Base-by-base conservation (phyloP, 306 rosid genomes). In the Phaseolus lunatus region DNA sequence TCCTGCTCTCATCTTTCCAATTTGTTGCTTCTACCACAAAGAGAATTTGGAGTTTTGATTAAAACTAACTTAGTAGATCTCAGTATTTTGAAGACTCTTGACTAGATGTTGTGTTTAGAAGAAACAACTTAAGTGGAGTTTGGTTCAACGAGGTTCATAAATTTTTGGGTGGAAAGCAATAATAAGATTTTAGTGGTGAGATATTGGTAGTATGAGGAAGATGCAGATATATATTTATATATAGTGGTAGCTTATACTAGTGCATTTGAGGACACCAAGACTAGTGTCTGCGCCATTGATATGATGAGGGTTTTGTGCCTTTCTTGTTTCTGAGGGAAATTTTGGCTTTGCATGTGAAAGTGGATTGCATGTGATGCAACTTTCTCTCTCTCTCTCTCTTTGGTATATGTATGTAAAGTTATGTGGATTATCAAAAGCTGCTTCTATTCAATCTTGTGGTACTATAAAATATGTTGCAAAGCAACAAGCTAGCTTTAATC, bases 321-420 rank as follows among this genome's bases (percentile, higher is more conserved):
- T 90, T 88, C 96, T 90, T 90, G 92, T 81, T 66, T 69, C 82
- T 83, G 92, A 90, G 92, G 96, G 88, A 86, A 88, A 86, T 84
- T 83, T 86, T 90, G 88, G 88, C 84, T 82, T 90, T 87, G 84
- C 56, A 61, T 73, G 81, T 63, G 73, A 86, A 84, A 86, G 90
- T 86, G 86, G 86, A 76, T 73, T 82, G 84, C 67, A 76, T 79
- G 85, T 75, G 82, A 86, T 70, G 47, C 19, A 70, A 18, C 75
- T 70, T 69, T 69, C 43, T 47, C 43, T 69, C 57, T 69, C 29
- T 48, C 44, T 39, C 44, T 39, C 12, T 39, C 75, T 70, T 18
- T 29, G 47, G 29, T 70, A 29, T 54, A 29, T 54, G 24, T 79
- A 67, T 65, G 50, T 81, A 83, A 79, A 81, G 81, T 80, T 62